Evolutionary conservation across 345 rosid genomes (phyloP).

Genomic region (Isatis tinctoria): DNA sequence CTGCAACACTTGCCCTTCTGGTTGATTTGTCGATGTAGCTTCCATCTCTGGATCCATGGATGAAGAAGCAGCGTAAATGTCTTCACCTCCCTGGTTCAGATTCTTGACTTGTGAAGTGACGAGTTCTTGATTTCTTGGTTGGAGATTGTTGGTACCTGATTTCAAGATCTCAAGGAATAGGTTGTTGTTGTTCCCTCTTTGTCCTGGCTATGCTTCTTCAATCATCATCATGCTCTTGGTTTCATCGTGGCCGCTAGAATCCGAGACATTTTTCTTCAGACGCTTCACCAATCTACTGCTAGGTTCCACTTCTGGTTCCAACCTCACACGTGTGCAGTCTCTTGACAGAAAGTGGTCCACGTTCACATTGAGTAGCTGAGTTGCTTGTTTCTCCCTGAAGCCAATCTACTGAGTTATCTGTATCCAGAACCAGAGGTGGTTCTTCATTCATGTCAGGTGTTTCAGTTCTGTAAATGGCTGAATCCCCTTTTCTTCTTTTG

Average conservation of each 20-base stretch:
- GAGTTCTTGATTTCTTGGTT: slow-evolving; percentile 31
- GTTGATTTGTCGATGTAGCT: slow-evolving; percentile 21
- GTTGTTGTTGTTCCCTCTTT: slow-evolving; percentile 35
- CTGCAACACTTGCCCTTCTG: slow-evolving; percentile 20
- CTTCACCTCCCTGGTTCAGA: slow-evolving; percentile 30
- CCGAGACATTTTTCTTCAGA: slow-evolving; percentile 44
- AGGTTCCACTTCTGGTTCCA: slow-evolving; percentile 43
- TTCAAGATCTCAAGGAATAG: slow-evolving; percentile 34
- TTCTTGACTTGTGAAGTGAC: slow-evolving; percentile 23
- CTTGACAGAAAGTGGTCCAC: slow-evolving; percentile 43
- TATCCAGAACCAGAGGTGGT: slow-evolving; percentile 37
- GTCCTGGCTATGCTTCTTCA: no score
- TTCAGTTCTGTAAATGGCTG: slow-evolving; percentile 27
- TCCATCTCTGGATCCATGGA: slow-evolving; percentile 76
- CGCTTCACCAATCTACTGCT: slow-evolving; percentile 81
- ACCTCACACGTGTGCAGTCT: slow-evolving; percentile 37
- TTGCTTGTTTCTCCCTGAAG: slow-evolving; percentile 48
- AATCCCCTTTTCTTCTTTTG: slow-evolving; percentile 22
- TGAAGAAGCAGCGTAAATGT: slow-evolving; percentile 33
- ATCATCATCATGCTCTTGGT: slow-evolving; percentile 41
- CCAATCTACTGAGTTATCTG: slow-evolving; percentile 27
- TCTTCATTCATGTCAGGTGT: slow-evolving; percentile 51
- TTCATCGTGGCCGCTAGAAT: slow-evolving; percentile 34
- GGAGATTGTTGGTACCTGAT: slow-evolving; percentile 30
- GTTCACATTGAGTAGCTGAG: slow-evolving; percentile 75